Conservation (phyloP, 2,329 filamentous ascomycete species). For the Parascedosporium putredinis region DNA sequence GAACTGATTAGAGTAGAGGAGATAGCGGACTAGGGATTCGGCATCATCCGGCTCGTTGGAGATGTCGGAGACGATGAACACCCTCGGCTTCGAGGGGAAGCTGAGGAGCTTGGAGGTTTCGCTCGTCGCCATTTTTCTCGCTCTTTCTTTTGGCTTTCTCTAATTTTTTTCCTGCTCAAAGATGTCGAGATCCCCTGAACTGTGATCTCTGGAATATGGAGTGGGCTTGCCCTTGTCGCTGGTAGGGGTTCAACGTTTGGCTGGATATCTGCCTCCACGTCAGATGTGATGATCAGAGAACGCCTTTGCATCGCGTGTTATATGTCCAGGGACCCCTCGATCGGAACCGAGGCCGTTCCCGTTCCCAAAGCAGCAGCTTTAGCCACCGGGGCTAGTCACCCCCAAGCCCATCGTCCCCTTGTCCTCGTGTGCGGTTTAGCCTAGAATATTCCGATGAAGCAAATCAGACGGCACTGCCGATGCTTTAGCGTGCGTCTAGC, state of each 20-base stretch:
- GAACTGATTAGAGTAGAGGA: slow-evolving; percentile 36
- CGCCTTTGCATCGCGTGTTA: neutral
- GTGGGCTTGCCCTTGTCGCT: no score
- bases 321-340: neutral
- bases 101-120: neutral
- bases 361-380: neutral
- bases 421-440: no score
- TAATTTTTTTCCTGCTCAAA: neutral
- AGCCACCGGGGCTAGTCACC: neutral
- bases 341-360: neutral
- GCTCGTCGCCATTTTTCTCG: neutral
- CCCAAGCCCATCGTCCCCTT: no score
- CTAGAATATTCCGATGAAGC: neutral
- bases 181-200: no score
- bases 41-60: slow-evolving; percentile 36
- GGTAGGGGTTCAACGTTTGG: no score
- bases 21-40: slow-evolving; percentile 31
- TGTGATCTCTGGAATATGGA: no score
- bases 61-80: slow-evolving; percentile 33
- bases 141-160: neutral
- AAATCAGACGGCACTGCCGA: neutral
- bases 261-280: no score
- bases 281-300: neutral
- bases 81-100: slow-evolving; percentile 19
- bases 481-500: no score